Conservation (phyloP, 768 basidiomycete species). For the Suillus luteus region DNA sequence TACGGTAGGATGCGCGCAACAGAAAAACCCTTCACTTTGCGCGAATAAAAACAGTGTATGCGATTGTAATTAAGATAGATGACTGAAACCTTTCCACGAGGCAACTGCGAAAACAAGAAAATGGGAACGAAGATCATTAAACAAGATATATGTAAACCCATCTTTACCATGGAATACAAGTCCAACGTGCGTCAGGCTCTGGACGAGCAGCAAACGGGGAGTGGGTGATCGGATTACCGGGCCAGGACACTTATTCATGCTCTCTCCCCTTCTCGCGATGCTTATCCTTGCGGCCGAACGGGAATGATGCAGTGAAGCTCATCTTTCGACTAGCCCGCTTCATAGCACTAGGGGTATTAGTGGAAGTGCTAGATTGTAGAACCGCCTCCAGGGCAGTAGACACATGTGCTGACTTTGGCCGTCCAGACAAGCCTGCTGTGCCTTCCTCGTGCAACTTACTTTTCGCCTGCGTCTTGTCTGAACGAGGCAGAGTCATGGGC, state of each 20-base stretch:
- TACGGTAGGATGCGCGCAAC: conserved; percentile 10
- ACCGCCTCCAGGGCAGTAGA: conserved; percentile 22
- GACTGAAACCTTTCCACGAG: conserved; percentile 8
- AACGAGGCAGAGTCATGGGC: conserved; percentile 9
- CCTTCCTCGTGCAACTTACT: conserved; percentile 9
- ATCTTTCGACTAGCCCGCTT: conserved; percentile 56
- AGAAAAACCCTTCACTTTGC: conserved; percentile 18
- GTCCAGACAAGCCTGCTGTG: neutral
- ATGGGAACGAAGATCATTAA: conserved; percentile 32
- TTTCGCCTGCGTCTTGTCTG: conserved; percentile 11
- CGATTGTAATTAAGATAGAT: conserved; percentile 8
- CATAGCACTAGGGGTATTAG: conserved; percentile 31
- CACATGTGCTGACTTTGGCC: conserved; percentile 32
- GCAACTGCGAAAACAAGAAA: conserved; percentile 15
- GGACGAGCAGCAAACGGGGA: neutral
- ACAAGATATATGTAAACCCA: conserved; percentile 15
- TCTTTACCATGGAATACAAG: conserved; percentile 8
- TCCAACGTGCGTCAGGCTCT: conserved; percentile 6
- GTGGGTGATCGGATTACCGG: neutral
- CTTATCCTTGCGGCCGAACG: conserved; percentile 57
- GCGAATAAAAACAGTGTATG: conserved; percentile 6
- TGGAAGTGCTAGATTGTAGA: conserved; percentile 20
- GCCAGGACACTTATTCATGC: conserved; percentile 18
- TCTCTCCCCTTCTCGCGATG: conserved; percentile 46
- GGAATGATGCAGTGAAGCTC: conserved; percentile 63